Evolutionary conservation across 306 rosid genomes (phyloP).

Genomic region (Potentilla sterilis): DNA sequence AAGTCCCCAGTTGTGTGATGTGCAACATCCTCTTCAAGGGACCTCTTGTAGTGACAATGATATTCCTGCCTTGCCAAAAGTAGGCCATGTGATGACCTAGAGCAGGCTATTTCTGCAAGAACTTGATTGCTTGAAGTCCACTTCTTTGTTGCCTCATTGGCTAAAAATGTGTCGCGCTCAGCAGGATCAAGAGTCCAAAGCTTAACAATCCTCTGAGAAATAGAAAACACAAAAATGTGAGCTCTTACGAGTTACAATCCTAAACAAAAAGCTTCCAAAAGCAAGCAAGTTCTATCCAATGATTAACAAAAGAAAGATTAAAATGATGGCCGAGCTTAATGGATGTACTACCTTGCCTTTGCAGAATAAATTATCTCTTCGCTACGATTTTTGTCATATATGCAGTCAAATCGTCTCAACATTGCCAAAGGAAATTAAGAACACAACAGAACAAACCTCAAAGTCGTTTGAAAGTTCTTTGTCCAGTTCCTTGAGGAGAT

Average conservation of each 20-base stretch:
- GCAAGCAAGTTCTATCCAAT: background rate
- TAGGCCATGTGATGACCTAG: constrained; percentile 40
- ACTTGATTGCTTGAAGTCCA: constrained; percentile 40
- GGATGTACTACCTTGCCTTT: background rate
- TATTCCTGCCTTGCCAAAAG: constrained; percentile 48
- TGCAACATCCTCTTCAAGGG: constrained; percentile 65
- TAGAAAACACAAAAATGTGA: background rate
- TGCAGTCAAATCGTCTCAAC: background rate
- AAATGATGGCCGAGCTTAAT: background rate
- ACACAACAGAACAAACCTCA: constrained; percentile 40
- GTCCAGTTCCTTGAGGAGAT: constrained; percentile 49
- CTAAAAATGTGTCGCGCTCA: constrained; percentile 51
- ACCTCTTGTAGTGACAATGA: constrained; percentile 47
- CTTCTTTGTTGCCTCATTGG: constrained; percentile 46
- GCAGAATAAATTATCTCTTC: background rate
- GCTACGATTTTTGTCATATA: background rate
- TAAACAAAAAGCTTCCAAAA: background rate
- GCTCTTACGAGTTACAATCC: background rate
- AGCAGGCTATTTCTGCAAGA: constrained; percentile 46
- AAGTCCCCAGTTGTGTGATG: constrained; percentile 51
- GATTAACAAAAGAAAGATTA: background rate
- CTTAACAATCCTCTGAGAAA: constrained; percentile 37
- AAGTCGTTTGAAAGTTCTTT: constrained; percentile 59
- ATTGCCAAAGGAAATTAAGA: background rate
- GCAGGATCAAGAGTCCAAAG: constrained; percentile 57